These are phyloP conservation scores for Linderina pennispora DNA, from an alignment of 192 early-diverging fungal genomes.

Conservation along the genomic window DNA sequence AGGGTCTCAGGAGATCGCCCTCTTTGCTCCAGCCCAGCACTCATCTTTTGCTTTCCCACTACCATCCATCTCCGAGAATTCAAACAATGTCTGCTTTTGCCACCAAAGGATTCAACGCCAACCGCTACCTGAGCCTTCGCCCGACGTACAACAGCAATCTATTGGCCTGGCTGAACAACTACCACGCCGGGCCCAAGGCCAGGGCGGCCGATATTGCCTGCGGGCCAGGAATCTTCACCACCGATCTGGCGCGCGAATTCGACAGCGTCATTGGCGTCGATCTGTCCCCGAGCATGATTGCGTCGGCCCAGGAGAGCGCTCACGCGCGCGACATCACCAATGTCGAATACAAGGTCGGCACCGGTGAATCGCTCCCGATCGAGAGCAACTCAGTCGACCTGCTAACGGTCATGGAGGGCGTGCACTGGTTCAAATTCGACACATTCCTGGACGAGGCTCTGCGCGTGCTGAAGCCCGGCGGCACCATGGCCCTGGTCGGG, in stretches of 20 bases:
- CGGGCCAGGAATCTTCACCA: constrained; percentile 27
- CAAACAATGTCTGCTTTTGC: constrained; percentile 31
- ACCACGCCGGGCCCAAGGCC: constrained; percentile 11
- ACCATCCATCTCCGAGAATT: too few relatives aligned
- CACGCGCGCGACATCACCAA: constrained; percentile 3
- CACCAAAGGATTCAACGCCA: constrained; percentile 21
- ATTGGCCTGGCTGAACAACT: constrained; percentile 11
- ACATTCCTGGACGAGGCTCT: constrained; percentile 16
- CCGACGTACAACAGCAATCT: constrained; percentile 14
- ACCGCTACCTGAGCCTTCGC: constrained; percentile 20
- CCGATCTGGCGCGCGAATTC: constrained; percentile 9
- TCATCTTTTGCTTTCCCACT: too few relatives aligned
- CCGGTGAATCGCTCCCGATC: constrained; percentile 17
- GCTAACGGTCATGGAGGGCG: constrained; percentile 32
- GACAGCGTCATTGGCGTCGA: constrained; percentile 18
- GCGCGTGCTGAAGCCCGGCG: constrained; percentile 24
- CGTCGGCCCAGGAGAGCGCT: constrained; percentile 10
- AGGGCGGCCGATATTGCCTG: constrained; percentile 22
- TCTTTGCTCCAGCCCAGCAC: too few relatives aligned
- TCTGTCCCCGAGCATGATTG: constrained; percentile 21
- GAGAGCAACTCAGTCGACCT: constrained; percentile 19
- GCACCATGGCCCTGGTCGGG: constrained; percentile 30
- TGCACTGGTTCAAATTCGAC: constrained; percentile 23
- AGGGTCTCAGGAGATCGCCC: too few relatives aligned
- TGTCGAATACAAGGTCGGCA: constrained; percentile 13